Base-by-base conservation (phyloP, 345 rosid species). In the Crucihimalaya himalaica region DNA sequence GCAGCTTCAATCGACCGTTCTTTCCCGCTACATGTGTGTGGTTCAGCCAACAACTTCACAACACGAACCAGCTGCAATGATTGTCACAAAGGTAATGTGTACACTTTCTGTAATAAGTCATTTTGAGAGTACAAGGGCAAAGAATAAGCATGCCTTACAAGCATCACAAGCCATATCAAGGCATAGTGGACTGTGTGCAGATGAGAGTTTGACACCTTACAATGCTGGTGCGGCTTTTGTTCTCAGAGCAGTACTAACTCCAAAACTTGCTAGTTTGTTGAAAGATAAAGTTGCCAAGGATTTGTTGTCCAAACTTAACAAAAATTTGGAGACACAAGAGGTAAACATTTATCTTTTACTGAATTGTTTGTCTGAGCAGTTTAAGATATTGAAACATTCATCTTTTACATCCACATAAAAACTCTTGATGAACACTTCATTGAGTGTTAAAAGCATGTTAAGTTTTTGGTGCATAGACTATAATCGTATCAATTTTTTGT, bases 271-370 rank as follows among this genome's bases (percentile, higher is more conserved):
- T 32, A 90, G 90, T 70, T 79, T 95, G 89, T 71, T 95, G 86
- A 89, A 84, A 83, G 97, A 86, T 80, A 85, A 90, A 70, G 65
- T 72, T 39, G 82, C 96, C 45, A 95, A 89, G 70, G 97, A 95
- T 80, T 78, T 95, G 66, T 78, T 95, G 34, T 85, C 97, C 73
- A 91, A 87, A 78, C 80, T 95, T 78, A 95, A 92, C 79, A 57
- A 92, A 45, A 92, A 86, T 70, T 82, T 92, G 86, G 99, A 95
- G 85, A 90, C 99, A 73, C 98, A 98, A 25, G 99, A 95, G 98
- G 99, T 95, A 89, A 80, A 75, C 48, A 18, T 46, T 27, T 34
- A 20, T 70, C 27, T 21, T 55, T 64, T 37, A 15, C 63, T 47
- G 12, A 57, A 7, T 27, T n/a, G n/a, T n/a, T n/a, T n/a, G n/a